phyloP scores from a whole-genome alignment of 2,329 filamentous ascomycete species.

The Hymenotorrendiella dingleyae region DNA sequence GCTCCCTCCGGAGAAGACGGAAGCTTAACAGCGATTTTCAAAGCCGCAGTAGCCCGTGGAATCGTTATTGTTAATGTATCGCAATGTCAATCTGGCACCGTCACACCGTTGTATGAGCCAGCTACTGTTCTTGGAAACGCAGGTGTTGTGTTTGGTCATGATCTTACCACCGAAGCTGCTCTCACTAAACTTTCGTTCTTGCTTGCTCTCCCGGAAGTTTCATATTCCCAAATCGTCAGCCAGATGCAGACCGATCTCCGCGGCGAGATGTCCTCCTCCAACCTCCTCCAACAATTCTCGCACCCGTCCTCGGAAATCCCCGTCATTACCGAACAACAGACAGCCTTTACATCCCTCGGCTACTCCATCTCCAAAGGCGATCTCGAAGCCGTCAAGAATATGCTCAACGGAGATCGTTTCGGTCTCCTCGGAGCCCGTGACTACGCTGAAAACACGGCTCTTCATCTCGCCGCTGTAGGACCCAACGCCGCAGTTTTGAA shows the following conservation, averaged over 20 bases:
- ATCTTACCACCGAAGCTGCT: conserved; percentile 57
- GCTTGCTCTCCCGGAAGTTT: conserved; percentile 52
- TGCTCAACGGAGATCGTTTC: conserved; percentile 26
- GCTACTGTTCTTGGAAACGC: conserved; percentile 57
- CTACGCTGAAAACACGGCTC: conserved; percentile 34
- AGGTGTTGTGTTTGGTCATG: conserved; percentile 63
- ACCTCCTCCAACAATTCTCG: conserved; percentile 41
- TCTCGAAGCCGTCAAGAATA: conserved; percentile 34
- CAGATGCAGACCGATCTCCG: conserved; percentile 58
- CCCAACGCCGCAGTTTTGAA: conserved; percentile 49
- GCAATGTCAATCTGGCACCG: conserved; percentile 52
- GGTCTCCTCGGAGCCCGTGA: conserved; percentile 32
- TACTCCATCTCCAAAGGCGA: conserved; percentile 58
- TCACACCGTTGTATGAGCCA: conserved; percentile 52
- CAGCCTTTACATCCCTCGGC: conserved; percentile 53
- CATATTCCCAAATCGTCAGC: conserved; percentile 50
- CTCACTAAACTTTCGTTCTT: conserved; percentile 37
- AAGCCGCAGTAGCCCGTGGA: conserved; percentile 56
- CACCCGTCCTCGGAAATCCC: conserved; percentile 42
- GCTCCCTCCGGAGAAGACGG: conserved; percentile 57
- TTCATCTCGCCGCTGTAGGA: conserved; percentile 35
- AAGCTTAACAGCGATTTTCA: conserved; percentile 55
- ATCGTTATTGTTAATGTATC: conserved; percentile 69
- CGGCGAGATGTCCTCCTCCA: conserved; percentile 55
- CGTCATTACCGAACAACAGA: conserved; percentile 39